Percentiles rank a stretch among this genome's conserved stretches.
Evolutionary conservation across 164 flowering plant species (phyloP).

Genomic region (Sedum album): DNA sequence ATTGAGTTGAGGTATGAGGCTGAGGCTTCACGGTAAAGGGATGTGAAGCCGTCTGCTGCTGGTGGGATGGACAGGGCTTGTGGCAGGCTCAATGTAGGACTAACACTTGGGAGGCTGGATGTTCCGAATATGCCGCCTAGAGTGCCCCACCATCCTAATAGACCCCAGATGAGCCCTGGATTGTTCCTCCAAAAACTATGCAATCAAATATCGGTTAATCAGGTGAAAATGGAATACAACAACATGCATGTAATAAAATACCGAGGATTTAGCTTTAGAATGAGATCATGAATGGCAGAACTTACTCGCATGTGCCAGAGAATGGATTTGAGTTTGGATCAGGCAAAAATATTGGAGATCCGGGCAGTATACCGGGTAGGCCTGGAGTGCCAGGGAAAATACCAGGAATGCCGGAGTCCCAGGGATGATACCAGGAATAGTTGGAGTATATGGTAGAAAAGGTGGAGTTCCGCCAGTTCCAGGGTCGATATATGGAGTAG

Average conservation of each 20-base stretch:
- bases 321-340: slow-evolving; percentile 6
- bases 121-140: slow-evolving; percentile 5
- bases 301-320: slow-evolving; percentile 11
- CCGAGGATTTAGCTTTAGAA: not conserved
- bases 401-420: too few species aligned
- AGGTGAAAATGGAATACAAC: not conserved
- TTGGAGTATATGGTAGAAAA: not conserved
- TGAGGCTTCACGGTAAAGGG: slow-evolving; percentile 9
- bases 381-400: not conserved
- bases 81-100: slow-evolving; percentile 4
- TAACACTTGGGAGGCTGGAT: slow-evolving; percentile 1
- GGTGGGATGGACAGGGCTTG: slow-evolving; percentile 3
- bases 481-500: slow-evolving; percentile 2
- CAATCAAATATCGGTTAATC: not conserved
- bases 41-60: slow-evolving; percentile 1
- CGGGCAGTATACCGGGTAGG: slow-evolving; percentile 3
- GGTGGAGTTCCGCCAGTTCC: slow-evolving; percentile 4
- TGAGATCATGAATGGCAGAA: not conserved
- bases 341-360: not conserved
- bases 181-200: slow-evolving; percentile 9
- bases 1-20: slow-evolving; percentile 9
- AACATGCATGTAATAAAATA: not conserved
- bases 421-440: too few species aligned
- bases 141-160: slow-evolving; percentile 9
- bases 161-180: slow-evolving; percentile 7